Conservation (phyloP, 2,329 filamentous ascomycete species). For the Aspergillus sclerotialis region DNA sequence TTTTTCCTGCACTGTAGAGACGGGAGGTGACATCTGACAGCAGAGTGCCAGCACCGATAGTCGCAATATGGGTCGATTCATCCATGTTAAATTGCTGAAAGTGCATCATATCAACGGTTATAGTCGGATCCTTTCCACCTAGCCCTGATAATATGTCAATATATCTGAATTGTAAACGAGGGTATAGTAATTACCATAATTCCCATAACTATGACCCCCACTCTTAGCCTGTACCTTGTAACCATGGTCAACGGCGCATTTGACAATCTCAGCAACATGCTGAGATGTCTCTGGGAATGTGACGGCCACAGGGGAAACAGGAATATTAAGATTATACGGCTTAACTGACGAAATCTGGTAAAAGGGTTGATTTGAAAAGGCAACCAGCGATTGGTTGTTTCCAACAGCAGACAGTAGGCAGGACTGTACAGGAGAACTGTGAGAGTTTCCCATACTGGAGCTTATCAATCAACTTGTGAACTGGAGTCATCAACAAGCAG, state of each 20-base stretch:
- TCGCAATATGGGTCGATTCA: conserved; percentile 22
- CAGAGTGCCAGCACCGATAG: conserved; percentile 27
- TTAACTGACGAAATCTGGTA: conserved; percentile 10
- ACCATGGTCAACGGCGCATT: conserved; percentile 36
- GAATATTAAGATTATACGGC: conserved; percentile 20
- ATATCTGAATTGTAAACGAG: background rate
- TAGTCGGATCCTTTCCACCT: conserved; percentile 24
- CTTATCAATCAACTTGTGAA: background rate
- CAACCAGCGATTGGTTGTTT: conserved; percentile 2
- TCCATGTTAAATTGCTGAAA: conserved; percentile 28
- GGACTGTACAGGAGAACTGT: background rate
- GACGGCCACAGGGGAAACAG: conserved; percentile 24
- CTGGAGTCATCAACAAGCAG: background rate
- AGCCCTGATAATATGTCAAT: conserved; percentile 14
- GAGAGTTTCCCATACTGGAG: background rate
- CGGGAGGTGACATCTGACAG: conserved; percentile 26
- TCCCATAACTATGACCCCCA: conserved; percentile 51
- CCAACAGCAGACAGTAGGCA: conserved; percentile 17
- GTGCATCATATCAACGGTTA: conserved; percentile 24
- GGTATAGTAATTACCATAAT: conserved; percentile 31
- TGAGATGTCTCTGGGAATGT: conserved; percentile 26
- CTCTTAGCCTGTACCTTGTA: conserved; percentile 46
- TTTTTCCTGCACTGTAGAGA: conserved; percentile 21
- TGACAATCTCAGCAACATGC: conserved; percentile 41
- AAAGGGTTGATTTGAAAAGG: conserved; percentile 11